Evolutionary conservation across 179 eudicot genomes (phyloP).

Genomic region (Beta corolliflora): DNA sequence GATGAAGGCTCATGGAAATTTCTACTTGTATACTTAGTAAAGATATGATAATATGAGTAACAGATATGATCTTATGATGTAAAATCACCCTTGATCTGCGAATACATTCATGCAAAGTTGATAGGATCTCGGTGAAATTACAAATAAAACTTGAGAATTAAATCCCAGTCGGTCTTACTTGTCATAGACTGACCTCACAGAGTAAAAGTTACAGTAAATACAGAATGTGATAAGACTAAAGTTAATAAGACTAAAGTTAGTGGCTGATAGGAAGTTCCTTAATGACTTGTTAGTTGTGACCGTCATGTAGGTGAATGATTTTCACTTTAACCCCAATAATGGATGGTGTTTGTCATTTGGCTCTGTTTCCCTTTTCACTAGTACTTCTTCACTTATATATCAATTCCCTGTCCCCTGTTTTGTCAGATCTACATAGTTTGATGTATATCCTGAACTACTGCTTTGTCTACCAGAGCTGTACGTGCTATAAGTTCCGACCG

Average conservation of each 20-base stretch:
- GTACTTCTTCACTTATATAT: not conserved
- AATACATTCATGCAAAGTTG: not conserved
- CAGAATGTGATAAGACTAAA: not conserved
- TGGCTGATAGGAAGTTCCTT: not conserved
- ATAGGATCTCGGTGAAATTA: not conserved
- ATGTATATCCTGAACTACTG: not conserved
- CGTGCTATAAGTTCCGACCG: slow-evolving; percentile 92
- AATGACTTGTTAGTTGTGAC: not conserved
- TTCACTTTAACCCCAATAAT: not conserved
- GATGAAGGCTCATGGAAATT: too few species aligned
- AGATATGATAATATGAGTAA: not conserved
- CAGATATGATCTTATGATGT: not conserved
- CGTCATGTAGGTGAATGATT: not conserved
- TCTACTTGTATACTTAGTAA: not conserved
- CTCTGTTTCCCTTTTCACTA: not conserved
- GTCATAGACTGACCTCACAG: not conserved
- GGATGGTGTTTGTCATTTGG: not conserved
- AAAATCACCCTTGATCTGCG: not conserved
- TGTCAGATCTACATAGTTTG: not conserved
- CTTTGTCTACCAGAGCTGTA: slow-evolving; percentile 51
- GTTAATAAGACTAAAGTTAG: not conserved
- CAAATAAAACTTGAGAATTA: not conserved
- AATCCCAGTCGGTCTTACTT: not conserved
- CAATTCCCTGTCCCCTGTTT: not conserved
- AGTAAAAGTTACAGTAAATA: not conserved